Evolutionary conservation across 768 basidiomycete genomes (phyloP).

Genomic region (Hygrocybe punicea): DNA sequence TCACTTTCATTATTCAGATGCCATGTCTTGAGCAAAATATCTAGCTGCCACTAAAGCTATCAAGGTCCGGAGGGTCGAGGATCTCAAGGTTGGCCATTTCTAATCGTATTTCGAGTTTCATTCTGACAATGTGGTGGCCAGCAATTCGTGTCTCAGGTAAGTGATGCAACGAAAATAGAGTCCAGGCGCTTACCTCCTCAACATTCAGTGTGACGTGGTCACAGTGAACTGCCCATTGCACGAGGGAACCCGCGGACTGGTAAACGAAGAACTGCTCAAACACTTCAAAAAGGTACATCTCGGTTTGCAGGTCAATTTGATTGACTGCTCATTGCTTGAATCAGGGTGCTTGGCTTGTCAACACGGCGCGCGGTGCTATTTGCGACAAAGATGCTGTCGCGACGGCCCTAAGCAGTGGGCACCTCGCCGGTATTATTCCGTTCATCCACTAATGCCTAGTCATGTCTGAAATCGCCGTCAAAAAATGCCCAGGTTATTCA

Average conservation of each 20-base stretch:
- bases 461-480: slow-evolving; percentile 27
- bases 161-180: background rate
- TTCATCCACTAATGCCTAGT: background rate
- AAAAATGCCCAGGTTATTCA: slow-evolving; percentile 13
- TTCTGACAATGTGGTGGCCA: slow-evolving; percentile 6
- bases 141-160: slow-evolving; percentile 46
- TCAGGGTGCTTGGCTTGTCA: slow-evolving; percentile 83
- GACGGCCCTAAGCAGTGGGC: slow-evolving; percentile 70
- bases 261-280: slow-evolving; percentile 77
- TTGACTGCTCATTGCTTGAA: background rate
- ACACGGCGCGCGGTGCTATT: slow-evolving; percentile 91
- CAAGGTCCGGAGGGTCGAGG: slow-evolving; percentile 69
- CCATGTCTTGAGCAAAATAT: background rate
- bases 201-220: slow-evolving; percentile 63
- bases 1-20: background rate
- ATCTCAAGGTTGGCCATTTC: slow-evolving; percentile 58
- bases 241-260: slow-evolving; percentile 75
- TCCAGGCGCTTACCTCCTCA: background rate
- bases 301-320: background rate
- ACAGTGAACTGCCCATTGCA: slow-evolving; percentile 89
- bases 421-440: slow-evolving; percentile 45
- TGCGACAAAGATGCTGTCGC: slow-evolving; percentile 81
- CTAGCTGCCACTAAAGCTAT: slow-evolving; percentile 63
- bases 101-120: background rate
- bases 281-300: slow-evolving; percentile 69